Percentiles rank a stretch among this genome's conserved stretches.
Conservation (phyloP, 140 eudicot genomes). For the Senecio squalidus region DNA sequence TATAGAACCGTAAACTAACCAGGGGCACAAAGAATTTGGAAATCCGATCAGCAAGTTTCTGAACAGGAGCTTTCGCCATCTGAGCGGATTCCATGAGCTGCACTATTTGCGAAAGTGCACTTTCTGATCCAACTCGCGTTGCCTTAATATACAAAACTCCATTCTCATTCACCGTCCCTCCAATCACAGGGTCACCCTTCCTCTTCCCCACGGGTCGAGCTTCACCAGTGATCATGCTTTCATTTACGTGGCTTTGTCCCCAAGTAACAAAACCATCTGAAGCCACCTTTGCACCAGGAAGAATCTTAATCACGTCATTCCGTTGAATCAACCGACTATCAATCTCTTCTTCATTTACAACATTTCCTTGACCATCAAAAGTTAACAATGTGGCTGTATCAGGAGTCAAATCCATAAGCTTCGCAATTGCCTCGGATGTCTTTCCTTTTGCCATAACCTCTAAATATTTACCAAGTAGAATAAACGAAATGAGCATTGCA, state of each 20-base stretch:
- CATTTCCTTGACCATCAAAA: constrained; percentile 54
- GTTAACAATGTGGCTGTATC: constrained; percentile 70
- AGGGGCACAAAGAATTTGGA: constrained; percentile 87
- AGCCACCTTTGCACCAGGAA: constrained; percentile 95
- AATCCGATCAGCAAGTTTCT: constrained; percentile 88
- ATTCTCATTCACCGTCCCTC: constrained; percentile 89
- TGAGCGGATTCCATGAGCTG: constrained; percentile 94
- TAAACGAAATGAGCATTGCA: constrained; percentile 91
- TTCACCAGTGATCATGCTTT: constrained; percentile 98
- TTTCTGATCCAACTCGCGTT: constrained; percentile 84
- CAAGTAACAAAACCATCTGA: constrained; percentile 84
- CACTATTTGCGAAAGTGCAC: constrained; percentile 92
- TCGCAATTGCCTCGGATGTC: constrained; percentile 94
- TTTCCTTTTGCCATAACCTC: constrained; percentile 95
- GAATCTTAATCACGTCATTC: constrained; percentile 69
- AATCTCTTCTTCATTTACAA: constrained; percentile 63
- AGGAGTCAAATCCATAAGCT: constrained; percentile 92
- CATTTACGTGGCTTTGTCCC: constrained; percentile 97
- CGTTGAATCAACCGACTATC: constrained; percentile 80
- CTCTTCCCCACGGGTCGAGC: constrained; percentile 82
- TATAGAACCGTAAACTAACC: constrained; percentile 35
- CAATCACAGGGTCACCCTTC: constrained; percentile 83
- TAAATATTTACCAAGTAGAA: constrained; percentile 81
- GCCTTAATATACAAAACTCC: constrained; percentile 89
- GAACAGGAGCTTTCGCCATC: constrained; percentile 98